Evolutionary conservation across 2,329 filamentous ascomycete genomes (phyloP).

Genomic region (Exserohilum turcica): DNA sequence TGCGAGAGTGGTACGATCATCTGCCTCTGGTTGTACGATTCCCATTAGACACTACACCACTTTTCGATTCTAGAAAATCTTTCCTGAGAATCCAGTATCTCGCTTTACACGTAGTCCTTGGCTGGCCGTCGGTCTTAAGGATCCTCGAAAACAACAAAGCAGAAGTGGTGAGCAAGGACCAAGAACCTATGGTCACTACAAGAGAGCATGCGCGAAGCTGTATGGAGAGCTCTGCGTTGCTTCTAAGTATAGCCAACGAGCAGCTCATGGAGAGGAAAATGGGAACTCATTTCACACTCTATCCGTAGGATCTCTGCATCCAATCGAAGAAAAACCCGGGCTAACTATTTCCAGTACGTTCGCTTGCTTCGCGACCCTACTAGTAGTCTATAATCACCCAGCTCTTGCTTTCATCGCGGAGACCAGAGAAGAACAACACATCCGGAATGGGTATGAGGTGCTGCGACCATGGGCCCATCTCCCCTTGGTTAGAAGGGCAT

Average conservation of each 20-base stretch:
- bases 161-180: slow-evolving; percentile 16
- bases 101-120: slow-evolving; percentile 36
- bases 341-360: slow-evolving; percentile 18
- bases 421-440: slow-evolving; percentile 28
- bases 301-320: slow-evolving; percentile 13
- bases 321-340: background rate
- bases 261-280: slow-evolving; percentile 31
- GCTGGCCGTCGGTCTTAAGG: slow-evolving; percentile 34
- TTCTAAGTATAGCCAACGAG: slow-evolving; percentile 28
- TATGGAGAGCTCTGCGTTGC: slow-evolving; percentile 19
- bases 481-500: slow-evolving; percentile 23
- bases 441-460: slow-evolving; percentile 29
- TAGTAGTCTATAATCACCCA: slow-evolving; percentile 26
- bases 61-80: slow-evolving; percentile 34
- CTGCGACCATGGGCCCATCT: slow-evolving; percentile 30
- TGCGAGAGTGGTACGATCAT: slow-evolving; percentile 36
- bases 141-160: slow-evolving; percentile 27
- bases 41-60: slow-evolving; percentile 30
- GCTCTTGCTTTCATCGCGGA: slow-evolving; percentile 29
- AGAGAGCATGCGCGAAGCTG: slow-evolving; percentile 23
- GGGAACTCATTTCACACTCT: slow-evolving; percentile 32
- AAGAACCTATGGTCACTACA: slow-evolving; percentile 20
- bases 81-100: slow-evolving; percentile 37
- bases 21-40: slow-evolving; percentile 30
- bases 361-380: slow-evolving; percentile 26